Percentiles rank a stretch among this genome's conserved stretches.
phyloP scores from a whole-genome alignment of 2,329 filamentous ascomycete species.

The Curvularia sp. region DNA sequence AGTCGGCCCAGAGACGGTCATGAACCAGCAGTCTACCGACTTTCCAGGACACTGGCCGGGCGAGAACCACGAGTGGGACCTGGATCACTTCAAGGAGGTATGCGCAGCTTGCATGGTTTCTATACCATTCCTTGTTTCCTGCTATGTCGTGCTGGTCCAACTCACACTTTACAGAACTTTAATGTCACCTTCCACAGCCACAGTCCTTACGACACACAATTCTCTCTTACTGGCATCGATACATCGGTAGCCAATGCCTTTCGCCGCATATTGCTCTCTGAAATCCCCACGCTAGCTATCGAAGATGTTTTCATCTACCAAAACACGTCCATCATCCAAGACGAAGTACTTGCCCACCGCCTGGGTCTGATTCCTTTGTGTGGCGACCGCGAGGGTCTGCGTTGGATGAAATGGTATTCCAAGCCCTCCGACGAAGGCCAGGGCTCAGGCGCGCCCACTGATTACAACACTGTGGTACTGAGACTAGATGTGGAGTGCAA shows the following conservation, averaged over 20 bases:
- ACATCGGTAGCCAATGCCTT: conserved; percentile 96
- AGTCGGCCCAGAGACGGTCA: conserved; percentile 89
- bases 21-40: conserved; percentile 86
- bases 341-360: conserved; percentile 91
- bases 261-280: conserved; percentile 91
- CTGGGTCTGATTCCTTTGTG: conserved; percentile 90
- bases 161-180: conserved; percentile 61
- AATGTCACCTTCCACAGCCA: conserved; percentile 85
- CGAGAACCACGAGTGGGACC: conserved; percentile 82
- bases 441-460: conserved; percentile 58
- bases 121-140: not conserved
- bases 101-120: conserved; percentile 7
- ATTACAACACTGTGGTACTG: conserved; percentile 88
- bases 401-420: conserved; percentile 82
- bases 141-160: not conserved
- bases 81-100: conserved; percentile 72
- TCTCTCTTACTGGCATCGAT: conserved; percentile 91
- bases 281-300: conserved; percentile 92
- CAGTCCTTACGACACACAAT: conserved; percentile 76
- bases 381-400: conserved; percentile 77
- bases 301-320: conserved; percentile 93
- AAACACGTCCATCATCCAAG: conserved; percentile 97
- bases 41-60: conserved; percentile 90
- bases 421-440: conserved; percentile 65
- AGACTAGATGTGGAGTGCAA: conserved; percentile 80